Evolutionary conservation across 129 eudicot species (phyloP).

Genomic region (Scalesia atractyloides): DNA sequence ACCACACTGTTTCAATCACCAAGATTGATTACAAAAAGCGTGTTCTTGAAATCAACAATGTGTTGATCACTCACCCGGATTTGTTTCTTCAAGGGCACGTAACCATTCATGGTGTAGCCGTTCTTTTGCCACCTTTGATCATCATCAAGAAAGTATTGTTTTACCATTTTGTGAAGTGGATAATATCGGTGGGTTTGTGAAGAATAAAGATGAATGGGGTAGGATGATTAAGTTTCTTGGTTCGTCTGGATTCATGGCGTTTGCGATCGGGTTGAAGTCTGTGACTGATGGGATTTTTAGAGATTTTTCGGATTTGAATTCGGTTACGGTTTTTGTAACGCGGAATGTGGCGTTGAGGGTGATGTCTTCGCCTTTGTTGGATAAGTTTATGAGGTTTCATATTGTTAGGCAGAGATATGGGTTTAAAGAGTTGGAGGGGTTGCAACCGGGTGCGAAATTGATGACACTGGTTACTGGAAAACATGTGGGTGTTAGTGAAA

Average conservation of each 20-base stretch:
- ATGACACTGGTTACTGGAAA: slow-evolving; percentile 42
- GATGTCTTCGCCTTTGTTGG: slow-evolving; percentile 51
- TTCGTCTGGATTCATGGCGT: slow-evolving; percentile 54
- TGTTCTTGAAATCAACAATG: slow-evolving; percentile 55
- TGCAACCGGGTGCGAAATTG: slow-evolving; percentile 35
- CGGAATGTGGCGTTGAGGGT: slow-evolving; percentile 43
- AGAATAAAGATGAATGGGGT: slow-evolving; percentile 49
- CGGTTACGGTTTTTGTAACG: slow-evolving; percentile 58
- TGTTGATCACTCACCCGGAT: slow-evolving; percentile 64
- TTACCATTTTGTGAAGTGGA: slow-evolving; percentile 37
- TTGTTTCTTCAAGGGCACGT: slow-evolving; percentile 56
- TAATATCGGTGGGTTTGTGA: not conserved
- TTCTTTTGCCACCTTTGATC: slow-evolving; percentile 38
- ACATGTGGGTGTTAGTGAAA: slow-evolving; percentile 40
- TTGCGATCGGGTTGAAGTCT: slow-evolving; percentile 61
- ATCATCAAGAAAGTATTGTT: slow-evolving; percentile 25
- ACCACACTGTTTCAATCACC: slow-evolving; percentile 44
- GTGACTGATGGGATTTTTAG: slow-evolving; percentile 50
- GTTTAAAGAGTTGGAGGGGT: slow-evolving; percentile 43
- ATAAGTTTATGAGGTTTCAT: slow-evolving; percentile 59
- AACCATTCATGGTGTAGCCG: slow-evolving; percentile 53
- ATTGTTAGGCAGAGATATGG: slow-evolving; percentile 43
- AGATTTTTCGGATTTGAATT: slow-evolving; percentile 44
- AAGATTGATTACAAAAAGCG: slow-evolving; percentile 22
- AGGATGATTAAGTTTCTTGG: slow-evolving; percentile 39